Percentiles rank a stretch among this genome's conserved stretches.
phyloP scores from a whole-genome alignment of 495 filamentous ascomycete species.

The Neurospora sp. region DNA sequence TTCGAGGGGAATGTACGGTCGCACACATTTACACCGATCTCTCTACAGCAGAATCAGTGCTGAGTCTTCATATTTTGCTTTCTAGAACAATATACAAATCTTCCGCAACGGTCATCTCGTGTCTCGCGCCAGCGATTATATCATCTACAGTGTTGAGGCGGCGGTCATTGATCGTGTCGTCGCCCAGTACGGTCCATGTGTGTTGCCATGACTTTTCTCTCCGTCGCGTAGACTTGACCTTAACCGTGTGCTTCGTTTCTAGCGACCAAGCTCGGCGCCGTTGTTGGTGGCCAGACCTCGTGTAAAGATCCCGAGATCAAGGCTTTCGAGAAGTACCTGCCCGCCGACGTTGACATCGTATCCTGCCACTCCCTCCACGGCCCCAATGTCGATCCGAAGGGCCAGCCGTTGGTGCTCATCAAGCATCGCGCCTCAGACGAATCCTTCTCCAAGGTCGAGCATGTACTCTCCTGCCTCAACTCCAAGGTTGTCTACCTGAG shows the following conservation, averaged over 20 bases:
- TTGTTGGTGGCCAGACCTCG: constrained; percentile 95
- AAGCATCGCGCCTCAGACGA: constrained; percentile 76
- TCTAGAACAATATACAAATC: constrained; percentile 63
- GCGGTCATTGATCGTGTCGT: constrained; percentile 79
- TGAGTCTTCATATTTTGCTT: constrained; percentile 37
- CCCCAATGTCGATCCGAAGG: constrained; percentile 74
- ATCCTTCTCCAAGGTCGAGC: constrained; percentile 66
- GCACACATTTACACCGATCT: constrained; percentile 20
- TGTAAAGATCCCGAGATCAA: constrained; percentile 96
- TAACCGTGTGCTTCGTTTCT: constrained; percentile 1
- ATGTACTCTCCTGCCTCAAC: constrained; percentile 67
- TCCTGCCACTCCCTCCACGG: constrained; percentile 97
- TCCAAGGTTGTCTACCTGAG: constrained; percentile 79
- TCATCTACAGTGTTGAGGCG: constrained; percentile 96
- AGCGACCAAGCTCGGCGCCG: constrained; percentile 90
- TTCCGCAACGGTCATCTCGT: constrained; percentile 89
- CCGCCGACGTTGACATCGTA: constrained; percentile 81
- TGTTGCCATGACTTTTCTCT: constrained; percentile 24
- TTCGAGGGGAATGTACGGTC: constrained; percentile 58
- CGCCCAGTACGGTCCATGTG: constrained; percentile 82
- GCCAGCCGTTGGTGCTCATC: constrained; percentile 87
- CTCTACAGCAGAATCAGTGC: constrained; percentile 31
- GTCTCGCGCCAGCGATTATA: constrained; percentile 88
- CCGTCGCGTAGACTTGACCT: constrained; percentile 1
- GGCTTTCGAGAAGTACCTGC: constrained; percentile 84